Base-by-base conservation (phyloP, 169 alveolate genomes). In the Cryptosporidium sp. region DNA sequence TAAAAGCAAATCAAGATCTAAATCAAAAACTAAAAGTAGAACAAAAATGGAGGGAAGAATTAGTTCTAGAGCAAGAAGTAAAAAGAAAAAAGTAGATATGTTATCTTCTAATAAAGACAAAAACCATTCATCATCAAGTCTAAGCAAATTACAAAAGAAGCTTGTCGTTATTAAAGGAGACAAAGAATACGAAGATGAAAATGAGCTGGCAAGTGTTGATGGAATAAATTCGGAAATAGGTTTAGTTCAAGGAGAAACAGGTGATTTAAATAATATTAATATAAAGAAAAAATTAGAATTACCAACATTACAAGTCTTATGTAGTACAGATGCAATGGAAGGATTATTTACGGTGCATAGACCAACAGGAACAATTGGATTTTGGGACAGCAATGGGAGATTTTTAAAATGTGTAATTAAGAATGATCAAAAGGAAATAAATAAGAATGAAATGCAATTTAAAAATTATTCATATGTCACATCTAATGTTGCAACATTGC, bases 311-410 rank as follows among this genome's bases (percentile, higher is more conserved):
- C 89, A 80, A 29, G 89, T 80, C 1, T 12, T 80, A 18, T 80
- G 89, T 31, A 67, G 89, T 29, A 80, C 89, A 21, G 89, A 80
- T 80, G 71, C 73, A 55, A 80, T 80, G 89, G 89, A 80, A 43
- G 89, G 89, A 37, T 65, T 80, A 80, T 80, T 80, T 80, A 80
- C 89, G 8, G 48, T 80, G 0, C 89, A 80, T 65, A 52, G 89
- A 14, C 45, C 55, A 18, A 80, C 89, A 14, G 89, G 89, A 23
- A 80, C 68, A 37, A 80, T 80, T 8, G 89, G 89, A 62, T 80
- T 80, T 62, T 80, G 89, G 89, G 89, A 80, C 62, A 80, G 89
- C 21, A 80, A 65, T 80, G 89, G 89, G 12, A 33, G 89, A 80
- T 80, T 80, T 80, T 80, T 80, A 65, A 80, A 80, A 41, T 80